A percentile compares a stretch with the other conserved stretches of the same genome.
These are phyloP conservation scores for Cyphellophora attinorum DNA, from an alignment of 2,329 filamentous ascomycete genomes.

Conservation along the genomic window DNA sequence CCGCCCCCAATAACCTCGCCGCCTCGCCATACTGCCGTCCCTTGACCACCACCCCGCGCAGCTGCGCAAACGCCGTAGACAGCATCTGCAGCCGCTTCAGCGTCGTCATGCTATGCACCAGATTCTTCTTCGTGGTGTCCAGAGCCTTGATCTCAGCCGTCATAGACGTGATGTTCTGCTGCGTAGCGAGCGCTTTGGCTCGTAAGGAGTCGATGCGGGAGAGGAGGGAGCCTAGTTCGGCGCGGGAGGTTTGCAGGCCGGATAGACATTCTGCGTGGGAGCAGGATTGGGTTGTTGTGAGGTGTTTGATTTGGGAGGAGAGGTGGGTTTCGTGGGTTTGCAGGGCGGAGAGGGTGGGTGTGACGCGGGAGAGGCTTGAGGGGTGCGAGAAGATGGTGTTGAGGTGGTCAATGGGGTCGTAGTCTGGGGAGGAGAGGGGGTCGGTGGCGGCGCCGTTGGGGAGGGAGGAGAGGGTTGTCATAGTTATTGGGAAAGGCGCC, in stretches of 20 bases:
- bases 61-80: slow-evolving; percentile 96
- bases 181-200: slow-evolving; percentile 78
- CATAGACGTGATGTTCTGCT: slow-evolving; percentile 95
- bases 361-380: slow-evolving; percentile 69
- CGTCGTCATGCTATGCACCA: slow-evolving; percentile 95
- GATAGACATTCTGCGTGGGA: slow-evolving; percentile 80
- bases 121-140: slow-evolving; percentile 91
- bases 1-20: slow-evolving; percentile 83
- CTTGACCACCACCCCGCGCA: slow-evolving; percentile 71
- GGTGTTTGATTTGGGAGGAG: slow-evolving; percentile 62
- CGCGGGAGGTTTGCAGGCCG: slow-evolving; percentile 83
- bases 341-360: slow-evolving; percentile 63
- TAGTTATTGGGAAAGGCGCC: too few species aligned
- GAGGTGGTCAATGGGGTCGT: slow-evolving; percentile 85
- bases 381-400: slow-evolving; percentile 91
- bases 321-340: slow-evolving; percentile 71
- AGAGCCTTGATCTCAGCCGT: slow-evolving; percentile 97
- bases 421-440: slow-evolving; percentile 50
- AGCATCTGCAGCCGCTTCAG: slow-evolving; percentile 96
- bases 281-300: slow-evolving; percentile 68
- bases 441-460: too few species aligned
- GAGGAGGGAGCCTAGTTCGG: slow-evolving; percentile 82
- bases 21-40: slow-evolving; percentile 90
- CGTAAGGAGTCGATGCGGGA: slow-evolving; percentile 90
- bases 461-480: too few species aligned